phyloP scores from a whole-genome alignment of 1,139 yeast genomes.

The Lodderomyces metapsilosis region DNA sequence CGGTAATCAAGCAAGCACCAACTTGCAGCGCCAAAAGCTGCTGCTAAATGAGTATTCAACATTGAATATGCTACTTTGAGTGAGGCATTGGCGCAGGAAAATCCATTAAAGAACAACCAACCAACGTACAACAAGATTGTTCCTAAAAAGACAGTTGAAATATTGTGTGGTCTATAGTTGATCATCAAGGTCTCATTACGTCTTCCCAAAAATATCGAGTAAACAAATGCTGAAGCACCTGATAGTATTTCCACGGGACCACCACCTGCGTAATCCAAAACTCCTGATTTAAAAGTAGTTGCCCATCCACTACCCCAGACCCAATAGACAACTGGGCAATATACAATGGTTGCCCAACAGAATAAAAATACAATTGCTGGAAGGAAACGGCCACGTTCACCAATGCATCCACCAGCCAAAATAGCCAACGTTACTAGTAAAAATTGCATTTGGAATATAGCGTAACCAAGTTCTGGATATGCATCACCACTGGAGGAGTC shows the following conservation, averaged over 20 bases:
- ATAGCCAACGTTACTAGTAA: conserved; percentile 87
- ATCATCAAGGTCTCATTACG: conserved; percentile 81
- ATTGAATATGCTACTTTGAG: conserved; percentile 77
- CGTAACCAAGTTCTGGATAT: conserved; percentile 83
- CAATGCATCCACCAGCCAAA: conserved; percentile 84
- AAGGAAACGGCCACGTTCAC: conserved; percentile 87
- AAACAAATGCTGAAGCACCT: conserved; percentile 88
- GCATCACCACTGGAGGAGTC: conserved; percentile 34
- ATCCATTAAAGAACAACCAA: conserved; percentile 89
- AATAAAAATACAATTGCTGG: conserved; percentile 84
- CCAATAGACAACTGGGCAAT: conserved; percentile 94
- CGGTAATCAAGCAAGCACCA: conserved; percentile 92
- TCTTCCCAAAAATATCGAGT: conserved; percentile 78
- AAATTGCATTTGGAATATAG: conserved; percentile 89
- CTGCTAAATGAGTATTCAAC: conserved; percentile 88
- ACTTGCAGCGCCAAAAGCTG: conserved; percentile 86
- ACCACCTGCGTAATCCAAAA: conserved; percentile 94
- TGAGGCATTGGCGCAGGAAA: conserved; percentile 66
- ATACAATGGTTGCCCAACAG: conserved; percentile 87
- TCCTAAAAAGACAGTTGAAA: conserved; percentile 79
- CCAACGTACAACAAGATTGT: conserved; percentile 67
- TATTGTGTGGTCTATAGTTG: conserved; percentile 93
- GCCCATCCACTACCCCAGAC: conserved; percentile 98
- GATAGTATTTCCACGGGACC: conserved; percentile 94
- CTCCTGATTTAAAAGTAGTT: conserved; percentile 69